Evolutionary conservation across 2,329 filamentous ascomycete genomes (phyloP), one percentile per base, ranked within the genome.

Genomic region (Penicillium capsulatum): DNA sequence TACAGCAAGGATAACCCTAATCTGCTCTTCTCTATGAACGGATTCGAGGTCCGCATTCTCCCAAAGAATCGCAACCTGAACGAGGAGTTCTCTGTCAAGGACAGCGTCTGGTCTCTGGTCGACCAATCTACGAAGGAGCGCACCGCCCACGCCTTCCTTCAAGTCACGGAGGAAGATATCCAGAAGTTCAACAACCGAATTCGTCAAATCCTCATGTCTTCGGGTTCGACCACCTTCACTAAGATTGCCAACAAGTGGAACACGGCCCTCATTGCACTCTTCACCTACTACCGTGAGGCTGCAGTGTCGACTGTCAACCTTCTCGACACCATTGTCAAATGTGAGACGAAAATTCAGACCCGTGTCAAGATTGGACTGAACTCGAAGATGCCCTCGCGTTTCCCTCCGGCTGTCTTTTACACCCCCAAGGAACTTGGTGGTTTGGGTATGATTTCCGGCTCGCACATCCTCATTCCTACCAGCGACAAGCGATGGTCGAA

Each of bases 231-330:
- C 0, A 98, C 92, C 0, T 98, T 98, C 70, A 98, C 92, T 31
- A 98, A 98, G 77, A 98, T 98, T 59, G 92, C 94, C 32, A 98
- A 98, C 71, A 98, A 98, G 71, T 98, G 94, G 92, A 98, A 98
- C 68, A 98, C 92, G 0, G 92, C 88, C 1, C 69, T 98, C 52
- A 98, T 98, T 58, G 90, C 92, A 1, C 77, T 98, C 17, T 98
- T 98, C 70, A 97, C 92, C 0, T 98, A 98, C 68, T 98, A 98
- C 63, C 87, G 92, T 63, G 92, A 98, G 63, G 92, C 92, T 33
- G 92, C 92, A 11, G 91, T 97, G 1, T 95, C 91, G 1, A 98
- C 94, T 0, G 87, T 97, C 45, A 86, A 88, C 46, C 74, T 98
- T 3, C 77, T 98, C 3, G 92, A 98, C 61, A 96, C 91, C 0